Conservation (phyloP, 1,284 basidiomycete species). For the Phylloboletellus chloephorus region DNA sequence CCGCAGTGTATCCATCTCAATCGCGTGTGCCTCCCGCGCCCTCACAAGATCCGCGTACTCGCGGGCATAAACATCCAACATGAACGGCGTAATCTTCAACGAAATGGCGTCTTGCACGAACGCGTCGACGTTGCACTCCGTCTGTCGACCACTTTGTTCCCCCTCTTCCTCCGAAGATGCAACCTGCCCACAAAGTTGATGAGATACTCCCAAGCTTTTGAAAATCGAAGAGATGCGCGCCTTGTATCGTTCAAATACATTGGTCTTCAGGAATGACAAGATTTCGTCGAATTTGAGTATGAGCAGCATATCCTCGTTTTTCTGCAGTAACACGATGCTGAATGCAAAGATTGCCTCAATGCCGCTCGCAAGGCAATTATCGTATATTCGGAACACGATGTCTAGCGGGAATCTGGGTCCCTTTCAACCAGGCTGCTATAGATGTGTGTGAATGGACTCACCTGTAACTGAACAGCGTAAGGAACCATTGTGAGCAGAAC, state of each 20-base stretch:
- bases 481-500: slow-evolving; percentile 97
- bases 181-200: slow-evolving; percentile 19
- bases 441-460: slow-evolving; percentile 32
- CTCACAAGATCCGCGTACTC: slow-evolving; percentile 77
- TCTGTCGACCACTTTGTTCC: slow-evolving; percentile 28
- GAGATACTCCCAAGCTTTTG: neutral
- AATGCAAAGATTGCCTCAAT: slow-evolving; percentile 97
- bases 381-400: slow-evolving; percentile 92
- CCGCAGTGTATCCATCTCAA: slow-evolving; percentile 76
- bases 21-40: slow-evolving; percentile 70
- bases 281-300: slow-evolving; percentile 86
- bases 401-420: slow-evolving; percentile 85
- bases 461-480: slow-evolving; percentile 95
- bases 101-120: slow-evolving; percentile 84
- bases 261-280: slow-evolving; percentile 72
- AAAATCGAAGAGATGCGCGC: slow-evolving; percentile 31
- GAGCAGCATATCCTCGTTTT: slow-evolving; percentile 80
- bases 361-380: slow-evolving; percentile 92
- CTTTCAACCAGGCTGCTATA: slow-evolving; percentile 7
- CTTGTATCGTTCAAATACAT: slow-evolving; percentile 80
- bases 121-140: slow-evolving; percentile 63
- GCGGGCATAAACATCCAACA: slow-evolving; percentile 82
- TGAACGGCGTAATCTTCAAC: slow-evolving; percentile 83
- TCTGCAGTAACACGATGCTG: slow-evolving; percentile 80
- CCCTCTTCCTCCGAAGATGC: slow-evolving; percentile 21